Evolutionary conservation across 2,329 filamentous ascomycete genomes (phyloP).

Genomic region (Botryotinia calthae): DNA sequence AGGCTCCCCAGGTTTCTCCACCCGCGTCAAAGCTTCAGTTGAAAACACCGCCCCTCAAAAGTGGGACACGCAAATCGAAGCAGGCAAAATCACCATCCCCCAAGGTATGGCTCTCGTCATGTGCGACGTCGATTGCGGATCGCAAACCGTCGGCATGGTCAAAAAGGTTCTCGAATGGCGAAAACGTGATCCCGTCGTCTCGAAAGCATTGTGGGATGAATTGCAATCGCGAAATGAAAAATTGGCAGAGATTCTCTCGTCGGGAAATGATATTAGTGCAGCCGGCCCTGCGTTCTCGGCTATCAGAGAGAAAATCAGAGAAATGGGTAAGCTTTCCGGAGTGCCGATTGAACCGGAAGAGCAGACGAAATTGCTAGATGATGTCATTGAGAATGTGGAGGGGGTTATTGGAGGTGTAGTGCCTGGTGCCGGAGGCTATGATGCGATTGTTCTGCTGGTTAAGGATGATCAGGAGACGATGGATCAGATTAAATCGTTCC

Average conservation of each 20-base stretch:
- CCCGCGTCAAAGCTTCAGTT: conserved; percentile 62
- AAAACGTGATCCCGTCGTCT: conserved; percentile 58
- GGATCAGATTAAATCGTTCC: conserved; percentile 55
- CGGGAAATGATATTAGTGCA: conserved; percentile 44
- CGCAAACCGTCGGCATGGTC: conserved; percentile 92
- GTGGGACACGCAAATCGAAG: conserved; percentile 80
- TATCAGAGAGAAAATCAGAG: conserved; percentile 63
- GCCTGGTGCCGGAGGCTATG: conserved; percentile 89
- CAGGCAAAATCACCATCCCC: conserved; percentile 69
- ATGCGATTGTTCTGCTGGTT: conserved; percentile 81
- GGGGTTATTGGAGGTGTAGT: conserved; percentile 7
- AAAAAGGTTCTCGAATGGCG: conserved; percentile 86
- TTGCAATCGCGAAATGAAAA: conserved; percentile 73
- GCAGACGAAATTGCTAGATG: conserved; percentile 83
- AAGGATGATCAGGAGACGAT: conserved; percentile 68
- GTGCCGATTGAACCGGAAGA: conserved; percentile 87
- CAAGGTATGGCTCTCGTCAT: conserved; percentile 75
- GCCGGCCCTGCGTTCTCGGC: conserved; percentile 49
- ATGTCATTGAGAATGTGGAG: conserved; percentile 60
- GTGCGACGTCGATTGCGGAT: conserved; percentile 95
- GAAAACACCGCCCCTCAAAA: conserved; percentile 50
- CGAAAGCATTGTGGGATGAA: conserved; percentile 68
- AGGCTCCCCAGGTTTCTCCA: conserved; percentile 64
- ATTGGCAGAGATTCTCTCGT: conserved; percentile 62
- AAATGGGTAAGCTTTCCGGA: conserved; percentile 70